phyloP scores from a whole-genome alignment of 225 moss, liverwort and hornwort genomes.

The Thuidium tamariscinum region DNA sequence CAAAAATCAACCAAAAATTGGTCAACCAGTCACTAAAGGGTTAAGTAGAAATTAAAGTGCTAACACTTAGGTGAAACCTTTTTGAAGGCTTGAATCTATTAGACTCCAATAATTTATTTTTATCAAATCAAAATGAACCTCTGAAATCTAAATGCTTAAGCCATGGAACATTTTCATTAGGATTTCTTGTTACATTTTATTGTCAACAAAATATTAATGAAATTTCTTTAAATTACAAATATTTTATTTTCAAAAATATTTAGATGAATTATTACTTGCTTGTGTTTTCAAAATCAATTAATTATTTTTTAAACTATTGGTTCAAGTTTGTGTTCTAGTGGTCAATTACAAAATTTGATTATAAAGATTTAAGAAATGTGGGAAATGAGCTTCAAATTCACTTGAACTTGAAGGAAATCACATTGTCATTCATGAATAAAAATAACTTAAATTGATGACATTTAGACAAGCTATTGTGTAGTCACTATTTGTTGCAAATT shows the following conservation, averaged over 20 bases:
- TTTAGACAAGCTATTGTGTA: neutral
- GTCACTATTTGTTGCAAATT: neutral
- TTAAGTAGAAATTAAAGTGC: neutral
- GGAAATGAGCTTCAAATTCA: neutral
- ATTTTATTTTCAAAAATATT: no score
- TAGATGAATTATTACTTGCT: neutral
- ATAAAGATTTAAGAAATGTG: neutral
- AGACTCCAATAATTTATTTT: neutral
- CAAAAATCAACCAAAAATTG: no score
- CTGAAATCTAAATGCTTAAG: neutral
- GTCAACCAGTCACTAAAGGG: no score
- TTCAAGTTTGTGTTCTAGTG: neutral
- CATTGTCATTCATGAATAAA: fast-evolving
- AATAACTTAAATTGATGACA: neutral
- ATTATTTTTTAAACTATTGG: neutral
- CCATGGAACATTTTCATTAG: fast-evolving
- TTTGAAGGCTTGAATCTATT: neutral
- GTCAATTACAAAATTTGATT: neutral
- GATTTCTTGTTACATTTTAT: neutral
- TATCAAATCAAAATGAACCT: neutral
- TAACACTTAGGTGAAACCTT: neutral
- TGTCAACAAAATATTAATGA: neutral
- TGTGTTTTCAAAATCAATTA: neutral
- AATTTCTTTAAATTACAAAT: neutral
- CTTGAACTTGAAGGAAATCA: neutral